Conservation (phyloP, 164 flowering plant genomes). For the Magnolia kwangsiensis region DNA sequence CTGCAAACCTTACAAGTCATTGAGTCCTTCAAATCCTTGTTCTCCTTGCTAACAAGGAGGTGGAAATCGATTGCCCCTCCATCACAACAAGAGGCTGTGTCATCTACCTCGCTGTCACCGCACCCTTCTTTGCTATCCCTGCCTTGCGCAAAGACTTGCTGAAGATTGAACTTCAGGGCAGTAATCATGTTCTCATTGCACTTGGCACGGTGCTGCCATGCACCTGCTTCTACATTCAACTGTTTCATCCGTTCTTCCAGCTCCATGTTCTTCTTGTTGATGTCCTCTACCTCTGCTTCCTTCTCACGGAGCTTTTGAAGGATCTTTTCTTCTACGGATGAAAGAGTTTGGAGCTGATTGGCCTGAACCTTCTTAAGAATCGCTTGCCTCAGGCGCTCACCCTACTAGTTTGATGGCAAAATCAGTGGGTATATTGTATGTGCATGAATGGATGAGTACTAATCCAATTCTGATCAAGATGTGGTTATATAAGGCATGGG, state of each 20-base stretch:
- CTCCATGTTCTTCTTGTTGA: constrained; percentile 63
- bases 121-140: constrained; percentile 80
- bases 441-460: no score
- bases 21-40: constrained; percentile 41
- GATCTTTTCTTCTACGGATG: constrained; percentile 52
- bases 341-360: constrained; percentile 53
- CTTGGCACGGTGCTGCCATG: constrained; percentile 77
- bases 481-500: no score
- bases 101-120: constrained; percentile 85
- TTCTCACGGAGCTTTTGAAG: constrained; percentile 66
- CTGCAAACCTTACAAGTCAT: constrained; percentile 78
- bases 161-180: constrained; percentile 60
- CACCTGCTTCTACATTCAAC: constrained; percentile 50
- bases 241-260: constrained; percentile 64
- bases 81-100: constrained; percentile 81
- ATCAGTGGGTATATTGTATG: not conserved
- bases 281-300: constrained; percentile 59
- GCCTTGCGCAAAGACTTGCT: constrained; percentile 61
- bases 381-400: constrained; percentile 60
- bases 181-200: constrained; percentile 64
- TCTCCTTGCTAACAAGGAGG: constrained; percentile 42
- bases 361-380: constrained; percentile 66
- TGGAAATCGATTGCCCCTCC: constrained; percentile 55
- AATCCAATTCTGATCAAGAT: not conserved
- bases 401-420: constrained; percentile 30